These are phyloP conservation scores for Boletus eberwhitei DNA, from an alignment of 768 basidiomycete species.

Conservation along the genomic window DNA sequence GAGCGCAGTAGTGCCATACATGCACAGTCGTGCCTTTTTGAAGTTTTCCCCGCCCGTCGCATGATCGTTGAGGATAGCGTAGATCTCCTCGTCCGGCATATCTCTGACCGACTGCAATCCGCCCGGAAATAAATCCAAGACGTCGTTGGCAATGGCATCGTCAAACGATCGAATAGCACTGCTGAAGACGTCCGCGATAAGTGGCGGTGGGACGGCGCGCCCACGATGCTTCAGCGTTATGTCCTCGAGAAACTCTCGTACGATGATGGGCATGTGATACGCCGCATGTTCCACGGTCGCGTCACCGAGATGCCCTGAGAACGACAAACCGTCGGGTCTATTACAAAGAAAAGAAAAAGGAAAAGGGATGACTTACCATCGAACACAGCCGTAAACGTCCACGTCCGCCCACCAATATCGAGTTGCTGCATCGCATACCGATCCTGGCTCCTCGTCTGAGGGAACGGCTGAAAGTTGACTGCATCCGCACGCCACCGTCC, in stretches of 20 bases:
- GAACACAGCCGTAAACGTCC: constrained; percentile 69
- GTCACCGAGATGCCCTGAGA: constrained; percentile 62
- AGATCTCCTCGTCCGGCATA: constrained; percentile 55
- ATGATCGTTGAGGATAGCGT: constrained; percentile 62
- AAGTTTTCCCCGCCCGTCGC: constrained; percentile 55
- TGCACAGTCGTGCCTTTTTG: constrained; percentile 63
- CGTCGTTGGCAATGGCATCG: constrained; percentile 63
- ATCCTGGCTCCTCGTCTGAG: constrained; percentile 54
- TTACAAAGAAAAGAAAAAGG: not conserved
- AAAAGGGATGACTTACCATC: constrained; percentile 46
- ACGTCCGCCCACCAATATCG: constrained; percentile 51
- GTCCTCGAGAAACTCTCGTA: constrained; percentile 53
- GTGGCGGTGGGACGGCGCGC: constrained; percentile 41
- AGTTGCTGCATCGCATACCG: constrained; percentile 58
- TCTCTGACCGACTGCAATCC: constrained; percentile 48
- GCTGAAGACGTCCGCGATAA: constrained; percentile 55
- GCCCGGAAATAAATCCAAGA: constrained; percentile 57
- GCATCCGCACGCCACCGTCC: constrained; percentile 49
- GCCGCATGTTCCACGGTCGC: constrained; percentile 68
- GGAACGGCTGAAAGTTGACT: constrained; percentile 67
- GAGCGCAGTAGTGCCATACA: constrained; percentile 78
- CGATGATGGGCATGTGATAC: constrained; percentile 64
- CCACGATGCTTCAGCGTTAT: constrained; percentile 37
- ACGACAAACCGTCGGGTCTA: not conserved
- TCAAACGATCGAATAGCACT: constrained; percentile 61